Evolutionary conservation across 768 basidiomycete species (phyloP), one percentile per base, ranked within the genome.

Genomic region (Amanita polypyramis): DNA sequence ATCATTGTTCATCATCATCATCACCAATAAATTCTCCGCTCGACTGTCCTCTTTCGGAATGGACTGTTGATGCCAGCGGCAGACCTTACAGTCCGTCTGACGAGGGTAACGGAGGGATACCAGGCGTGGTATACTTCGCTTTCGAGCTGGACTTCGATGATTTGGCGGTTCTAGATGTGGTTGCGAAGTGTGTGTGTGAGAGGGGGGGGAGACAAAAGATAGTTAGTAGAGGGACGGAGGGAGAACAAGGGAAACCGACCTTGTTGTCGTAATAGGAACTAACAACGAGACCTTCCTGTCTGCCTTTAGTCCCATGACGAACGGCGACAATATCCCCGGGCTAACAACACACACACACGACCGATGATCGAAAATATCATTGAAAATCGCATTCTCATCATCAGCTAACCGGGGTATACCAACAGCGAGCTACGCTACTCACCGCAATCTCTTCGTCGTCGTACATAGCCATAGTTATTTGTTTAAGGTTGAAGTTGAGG

Each of bases 261-360:
- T 71, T 64, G 54, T 72, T 68, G 75, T 91, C 88, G 49, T 75
- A 56, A 66, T 85, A 80, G 29, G 84, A 75, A 34, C 86, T 85
- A 32, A 89, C 67, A 54, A 91, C 88, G 49, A 90, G 74, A 44
- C 90, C 89, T 60, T 93, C 88, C 58, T 73, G 77, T 53, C 76
- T 71, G 56, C 82, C 83, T 51, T 33, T n/a, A n/a, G n/a, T n/a
- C n/a, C 77, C 77, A 58, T 85, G 75, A 57, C 79, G 73, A 58
- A 90, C 81, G 48, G 83, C 72, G 63, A 91, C 87, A 59, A 89
- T 72, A 62, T 91, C 88, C 52, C 87, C 88, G 46, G 85, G 76
- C 83, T 87, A 36, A 35, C n/a, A n/a, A n/a, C n/a, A n/a, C n/a
- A n/a, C n/a, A n/a, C n/a, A n/a, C n/a, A n/a, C n/a, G n/a, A n/a